Evolutionary conservation across 495 filamentous ascomycete species (phyloP).

Genomic region (Penicillium paxilli): DNA sequence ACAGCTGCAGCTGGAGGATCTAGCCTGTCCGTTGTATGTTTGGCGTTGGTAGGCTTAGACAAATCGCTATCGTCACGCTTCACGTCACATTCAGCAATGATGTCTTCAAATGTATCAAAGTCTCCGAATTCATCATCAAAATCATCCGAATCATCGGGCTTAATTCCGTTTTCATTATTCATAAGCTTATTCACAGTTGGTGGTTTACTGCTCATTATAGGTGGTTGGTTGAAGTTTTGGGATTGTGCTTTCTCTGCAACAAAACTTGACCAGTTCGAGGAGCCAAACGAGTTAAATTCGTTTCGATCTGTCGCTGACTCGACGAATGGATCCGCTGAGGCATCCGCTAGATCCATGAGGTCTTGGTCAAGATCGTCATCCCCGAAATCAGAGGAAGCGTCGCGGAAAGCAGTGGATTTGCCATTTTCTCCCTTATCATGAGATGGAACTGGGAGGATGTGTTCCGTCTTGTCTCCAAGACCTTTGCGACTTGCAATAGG

Average conservation of each 20-base stretch:
- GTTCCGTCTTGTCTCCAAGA: constrained; percentile 3
- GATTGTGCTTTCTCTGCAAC: constrained; percentile 14
- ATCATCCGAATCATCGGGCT: constrained; percentile 51
- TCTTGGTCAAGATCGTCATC: constrained; percentile 60
- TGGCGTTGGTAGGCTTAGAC: constrained; percentile 10
- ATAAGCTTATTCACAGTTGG: constrained; percentile 36
- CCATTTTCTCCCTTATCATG: constrained; percentile 10
- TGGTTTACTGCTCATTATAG: constrained; percentile 3
- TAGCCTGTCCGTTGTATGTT: constrained; percentile 4
- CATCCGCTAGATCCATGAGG: constrained; percentile 50
- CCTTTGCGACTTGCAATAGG: constrained; percentile 40
- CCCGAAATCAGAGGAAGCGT: constrained; percentile 58
- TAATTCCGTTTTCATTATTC: constrained; percentile 47
- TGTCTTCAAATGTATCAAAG: constrained; percentile 41
- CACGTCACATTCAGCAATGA: constrained; percentile 40
- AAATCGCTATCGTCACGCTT: constrained; percentile 54
- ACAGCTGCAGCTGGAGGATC: not conserved
- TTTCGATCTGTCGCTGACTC: constrained; percentile 11
- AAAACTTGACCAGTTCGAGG: constrained; percentile 19
- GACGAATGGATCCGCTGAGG: constrained; percentile 35
- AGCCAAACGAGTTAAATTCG: constrained; percentile 17
- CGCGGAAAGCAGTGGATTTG: constrained; percentile 19
- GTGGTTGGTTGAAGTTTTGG: constrained; percentile 1
- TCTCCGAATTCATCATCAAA: constrained; percentile 73
- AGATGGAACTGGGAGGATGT: constrained; percentile 1